Percentiles rank a stretch among this genome's conserved stretches.
Evolutionary conservation across 176 grass and related monocot genomes (phyloP).

Genomic region (sorghum (Sorghum bicolor)): DNA sequence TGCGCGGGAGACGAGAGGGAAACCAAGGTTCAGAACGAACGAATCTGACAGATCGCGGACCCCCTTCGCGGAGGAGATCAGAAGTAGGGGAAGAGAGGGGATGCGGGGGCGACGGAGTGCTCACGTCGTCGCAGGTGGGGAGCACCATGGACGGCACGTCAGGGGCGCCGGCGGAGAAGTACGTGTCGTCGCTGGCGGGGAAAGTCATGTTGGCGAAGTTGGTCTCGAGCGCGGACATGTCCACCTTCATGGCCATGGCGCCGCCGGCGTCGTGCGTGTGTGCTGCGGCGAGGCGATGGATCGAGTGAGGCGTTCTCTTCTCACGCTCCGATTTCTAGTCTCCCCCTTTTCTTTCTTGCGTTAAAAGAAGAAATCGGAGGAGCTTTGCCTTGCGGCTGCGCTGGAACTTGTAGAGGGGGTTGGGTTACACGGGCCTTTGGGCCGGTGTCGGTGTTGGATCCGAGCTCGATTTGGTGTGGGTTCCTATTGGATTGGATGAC

Average conservation of each 20-base stretch:
- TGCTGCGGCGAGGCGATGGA: not conserved
- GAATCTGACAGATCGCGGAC: conserved; percentile 9
- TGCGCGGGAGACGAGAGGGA: conserved; percentile 4
- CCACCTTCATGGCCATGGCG: conserved; percentile 50
- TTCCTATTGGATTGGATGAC: not conserved
- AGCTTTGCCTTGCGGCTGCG: not conserved
- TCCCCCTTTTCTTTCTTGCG: conserved; percentile 46
- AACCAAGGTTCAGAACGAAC: conserved; percentile 4
- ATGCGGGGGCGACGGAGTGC: not conserved
- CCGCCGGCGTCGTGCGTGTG: not conserved
- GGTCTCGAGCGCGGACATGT: conserved; percentile 60
- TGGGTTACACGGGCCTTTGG: not conserved
- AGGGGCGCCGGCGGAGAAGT: conserved; percentile 9
- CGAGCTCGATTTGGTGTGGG: not conserved
- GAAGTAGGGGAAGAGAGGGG: not conserved
- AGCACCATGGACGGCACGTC: conserved; percentile 40
- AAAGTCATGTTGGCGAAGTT: conserved; percentile 16
- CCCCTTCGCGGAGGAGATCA: not conserved
- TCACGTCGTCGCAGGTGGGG: conserved; percentile 39
- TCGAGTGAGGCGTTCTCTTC: not conserved
- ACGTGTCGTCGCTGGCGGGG: not conserved
- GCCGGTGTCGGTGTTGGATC: not conserved
- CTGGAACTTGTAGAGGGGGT: not conserved
- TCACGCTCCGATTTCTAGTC: not conserved
- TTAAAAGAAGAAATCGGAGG: not conserved